Evolutionary conservation across 495 filamentous ascomycete species (phyloP).

Genomic region (Tetracladium setigerum): DNA sequence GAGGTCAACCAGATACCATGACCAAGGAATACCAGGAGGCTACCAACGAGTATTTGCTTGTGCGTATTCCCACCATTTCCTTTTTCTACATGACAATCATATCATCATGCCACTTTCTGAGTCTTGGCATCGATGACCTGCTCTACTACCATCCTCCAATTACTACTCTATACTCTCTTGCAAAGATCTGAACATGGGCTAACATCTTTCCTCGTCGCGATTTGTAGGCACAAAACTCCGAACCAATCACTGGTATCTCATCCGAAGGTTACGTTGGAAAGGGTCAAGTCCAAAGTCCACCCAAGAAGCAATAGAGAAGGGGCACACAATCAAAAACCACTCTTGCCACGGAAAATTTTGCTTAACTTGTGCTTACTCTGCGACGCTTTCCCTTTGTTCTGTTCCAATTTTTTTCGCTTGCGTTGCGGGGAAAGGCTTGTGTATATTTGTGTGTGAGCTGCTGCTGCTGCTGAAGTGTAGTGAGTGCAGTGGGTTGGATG

Average conservation of each 20-base stretch:
- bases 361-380: too few species aligned
- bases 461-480: background rate
- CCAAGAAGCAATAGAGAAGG: slow-evolving; percentile 18
- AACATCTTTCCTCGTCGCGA: background rate
- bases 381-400: slow-evolving; percentile 1
- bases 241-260: slow-evolving; percentile 83
- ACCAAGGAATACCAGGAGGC: slow-evolving; percentile 91
- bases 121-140: too few species aligned
- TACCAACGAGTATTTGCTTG: slow-evolving; percentile 84
- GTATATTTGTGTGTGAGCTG: slow-evolving; percentile 4
- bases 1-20: slow-evolving; percentile 74
- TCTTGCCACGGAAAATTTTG: too few species aligned
- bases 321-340: too few species aligned
- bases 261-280: slow-evolving; percentile 72
- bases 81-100: too few species aligned
- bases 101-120: too few species aligned
- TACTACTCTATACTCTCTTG: too few species aligned
- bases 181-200: slow-evolving; percentile 1
- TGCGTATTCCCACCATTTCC: too few species aligned
- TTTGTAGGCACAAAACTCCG: slow-evolving; percentile 68
- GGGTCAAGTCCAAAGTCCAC: slow-evolving; percentile 71
- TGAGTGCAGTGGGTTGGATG: background rate
- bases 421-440: background rate
- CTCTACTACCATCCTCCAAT: too few species aligned
- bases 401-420: slow-evolving; percentile 7